These are phyloP conservation scores for Uronychia binucleata DNA, from an alignment of 73 alveolate species.

Conservation along the genomic window DNA sequence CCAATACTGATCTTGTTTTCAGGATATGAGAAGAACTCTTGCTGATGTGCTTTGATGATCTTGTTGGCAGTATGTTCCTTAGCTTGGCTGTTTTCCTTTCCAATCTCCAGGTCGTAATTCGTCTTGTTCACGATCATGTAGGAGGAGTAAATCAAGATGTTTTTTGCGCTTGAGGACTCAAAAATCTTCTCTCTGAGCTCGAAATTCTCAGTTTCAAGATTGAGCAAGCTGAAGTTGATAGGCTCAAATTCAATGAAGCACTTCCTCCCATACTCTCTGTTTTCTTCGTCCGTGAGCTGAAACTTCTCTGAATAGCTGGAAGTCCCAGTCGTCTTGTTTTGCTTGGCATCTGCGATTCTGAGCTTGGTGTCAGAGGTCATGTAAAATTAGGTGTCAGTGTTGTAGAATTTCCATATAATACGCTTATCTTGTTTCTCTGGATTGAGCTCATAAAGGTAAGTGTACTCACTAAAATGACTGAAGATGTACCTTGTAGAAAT, in stretches of 20 bases:
- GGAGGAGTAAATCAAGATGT: slow-evolving; percentile 34
- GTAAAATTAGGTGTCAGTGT: not conserved
- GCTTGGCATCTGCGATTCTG: not conserved
- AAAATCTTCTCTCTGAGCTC: slow-evolving; percentile 54
- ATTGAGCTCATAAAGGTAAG: slow-evolving; percentile 24
- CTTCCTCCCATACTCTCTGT: not conserved
- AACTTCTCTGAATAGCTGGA: not conserved
- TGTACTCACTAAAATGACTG: slow-evolving; percentile 3
- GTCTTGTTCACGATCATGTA: slow-evolving; percentile 54
- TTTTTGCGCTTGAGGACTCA: slow-evolving; percentile 19
- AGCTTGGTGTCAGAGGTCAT: not conserved
- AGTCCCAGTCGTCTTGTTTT: not conserved
- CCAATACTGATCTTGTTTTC: slow-evolving; percentile 13
- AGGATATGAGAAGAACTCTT: slow-evolving; percentile 9
- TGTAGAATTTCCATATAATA: not conserved
- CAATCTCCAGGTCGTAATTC: slow-evolving; percentile 7
- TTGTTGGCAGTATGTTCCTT: slow-evolving; percentile 2
- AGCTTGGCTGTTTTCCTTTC: not conserved
- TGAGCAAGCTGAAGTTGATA: slow-evolving; percentile 15
- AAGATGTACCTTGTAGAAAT: not conserved
- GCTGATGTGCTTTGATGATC: not conserved
- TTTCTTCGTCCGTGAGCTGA: not conserved
- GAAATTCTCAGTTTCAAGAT: slow-evolving; percentile 56
- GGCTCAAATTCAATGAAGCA: slow-evolving; percentile 26
- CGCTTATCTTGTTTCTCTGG: not conserved